phyloP scores from a whole-genome alignment of 805 yeast genomes.

The Debaryomyces castellii region DNA sequence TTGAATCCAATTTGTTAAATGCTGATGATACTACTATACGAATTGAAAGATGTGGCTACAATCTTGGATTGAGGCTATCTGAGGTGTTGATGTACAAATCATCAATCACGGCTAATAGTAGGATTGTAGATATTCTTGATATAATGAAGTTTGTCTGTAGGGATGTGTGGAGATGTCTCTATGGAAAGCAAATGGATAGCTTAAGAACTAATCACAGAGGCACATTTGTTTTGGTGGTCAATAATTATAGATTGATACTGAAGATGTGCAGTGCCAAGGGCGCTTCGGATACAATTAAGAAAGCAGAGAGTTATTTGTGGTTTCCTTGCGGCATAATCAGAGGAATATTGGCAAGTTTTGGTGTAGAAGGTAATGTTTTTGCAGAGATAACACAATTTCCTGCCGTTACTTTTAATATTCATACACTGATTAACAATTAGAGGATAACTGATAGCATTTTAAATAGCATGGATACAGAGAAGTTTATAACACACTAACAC shows the following conservation, averaged over 20 bases:
- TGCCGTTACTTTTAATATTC: slow-evolving; percentile 69
- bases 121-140: slow-evolving; percentile 65
- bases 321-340: slow-evolving; percentile 75
- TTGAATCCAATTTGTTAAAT: slow-evolving; percentile 31
- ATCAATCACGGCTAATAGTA: slow-evolving; percentile 14
- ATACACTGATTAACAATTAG: slow-evolving; percentile 46
- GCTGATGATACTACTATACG: slow-evolving; percentile 56
- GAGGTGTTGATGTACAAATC: slow-evolving; percentile 45
- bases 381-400: slow-evolving; percentile 68
- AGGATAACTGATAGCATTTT: neutral
- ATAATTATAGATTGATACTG: slow-evolving; percentile 53
- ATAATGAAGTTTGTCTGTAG: slow-evolving; percentile 91
- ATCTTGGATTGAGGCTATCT: slow-evolving; percentile 59
- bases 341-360: slow-evolving; percentile 70
- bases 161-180: slow-evolving; percentile 83
- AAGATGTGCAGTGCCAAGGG: slow-evolving; percentile 50
- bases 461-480: neutral
- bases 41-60: slow-evolving; percentile 69
- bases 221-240: slow-evolving; percentile 76
- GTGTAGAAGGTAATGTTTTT: slow-evolving; percentile 61
- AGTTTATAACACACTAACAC: too few relatives aligned
- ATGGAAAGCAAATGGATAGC: slow-evolving; percentile 86
- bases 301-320: slow-evolving; percentile 55
- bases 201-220: slow-evolving; percentile 89
- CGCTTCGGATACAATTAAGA: slow-evolving; percentile 41